Conservation (phyloP, 495 filamentous ascomycete species). For the Staphylotrichum tortipilum region DNA sequence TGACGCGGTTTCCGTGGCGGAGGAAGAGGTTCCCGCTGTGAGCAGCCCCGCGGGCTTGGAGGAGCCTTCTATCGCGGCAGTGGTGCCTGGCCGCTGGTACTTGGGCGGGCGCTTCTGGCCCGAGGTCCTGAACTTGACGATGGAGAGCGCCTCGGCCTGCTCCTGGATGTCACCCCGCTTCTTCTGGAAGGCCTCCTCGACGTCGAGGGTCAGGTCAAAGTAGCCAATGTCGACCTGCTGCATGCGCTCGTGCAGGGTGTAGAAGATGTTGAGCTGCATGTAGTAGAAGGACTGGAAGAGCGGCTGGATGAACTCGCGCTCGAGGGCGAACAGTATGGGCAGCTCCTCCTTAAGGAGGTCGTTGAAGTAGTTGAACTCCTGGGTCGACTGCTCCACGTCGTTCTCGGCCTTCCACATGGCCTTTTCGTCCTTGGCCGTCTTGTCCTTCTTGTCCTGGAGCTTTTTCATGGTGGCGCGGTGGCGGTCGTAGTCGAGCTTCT, state of each 20-base stretch:
- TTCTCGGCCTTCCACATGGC: slow-evolving; percentile 91
- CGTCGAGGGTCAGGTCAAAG: slow-evolving; percentile 82
- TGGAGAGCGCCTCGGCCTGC: slow-evolving; percentile 66
- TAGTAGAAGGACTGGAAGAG: slow-evolving; percentile 99
- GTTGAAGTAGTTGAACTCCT: slow-evolving; percentile 96
- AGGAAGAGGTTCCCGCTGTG: slow-evolving; percentile 30
- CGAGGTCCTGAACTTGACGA: slow-evolving; percentile 82
- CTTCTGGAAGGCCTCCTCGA: slow-evolving; percentile 80
- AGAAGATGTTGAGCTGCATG: slow-evolving; percentile 99
- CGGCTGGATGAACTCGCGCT: slow-evolving; percentile 92
- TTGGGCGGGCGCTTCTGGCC: slow-evolving; percentile 51
- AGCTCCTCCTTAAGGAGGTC: slow-evolving; percentile 92
- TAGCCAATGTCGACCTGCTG: slow-evolving; percentile 93
- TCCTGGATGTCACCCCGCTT: slow-evolving; percentile 85
- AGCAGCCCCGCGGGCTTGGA: slow-evolving; percentile 32
- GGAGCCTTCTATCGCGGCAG: slow-evolving; percentile 31
- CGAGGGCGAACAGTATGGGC: slow-evolving; percentile 84
- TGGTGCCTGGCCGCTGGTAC: slow-evolving; percentile 32
- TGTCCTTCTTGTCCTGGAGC: slow-evolving; percentile 95
- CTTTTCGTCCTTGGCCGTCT: slow-evolving; percentile 93
- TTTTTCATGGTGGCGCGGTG: slow-evolving; percentile 79
- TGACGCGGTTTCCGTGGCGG: not conserved
- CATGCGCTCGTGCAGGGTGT: slow-evolving; percentile 97
- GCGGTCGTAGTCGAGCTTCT: slow-evolving; percentile 93
- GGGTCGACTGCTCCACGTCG: slow-evolving; percentile 83